These are phyloP conservation scores for Neurospora sp. DNA, from an alignment of 495 filamentous ascomycete genomes.

Conservation along the genomic window DNA sequence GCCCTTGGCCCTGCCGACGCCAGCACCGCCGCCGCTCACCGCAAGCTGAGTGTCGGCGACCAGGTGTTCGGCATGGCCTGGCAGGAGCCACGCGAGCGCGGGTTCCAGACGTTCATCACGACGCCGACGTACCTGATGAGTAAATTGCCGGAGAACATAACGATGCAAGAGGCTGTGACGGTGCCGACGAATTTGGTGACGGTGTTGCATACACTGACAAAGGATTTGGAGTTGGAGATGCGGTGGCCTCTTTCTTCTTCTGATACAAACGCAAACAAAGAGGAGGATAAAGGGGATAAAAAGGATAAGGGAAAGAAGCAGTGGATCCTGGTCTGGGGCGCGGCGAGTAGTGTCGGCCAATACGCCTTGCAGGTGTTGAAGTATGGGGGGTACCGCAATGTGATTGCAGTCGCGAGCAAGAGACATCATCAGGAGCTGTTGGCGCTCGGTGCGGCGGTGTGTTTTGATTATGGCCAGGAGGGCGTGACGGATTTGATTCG, in stretches of 20 bases:
- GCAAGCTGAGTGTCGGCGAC: conserved; percentile 23
- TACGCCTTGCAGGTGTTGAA: conserved; percentile 39
- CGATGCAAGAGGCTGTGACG: conserved; percentile 35
- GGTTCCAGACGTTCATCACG: conserved; percentile 37
- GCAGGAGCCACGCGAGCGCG: conserved; percentile 25
- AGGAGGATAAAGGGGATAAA: conserved; percentile 6
- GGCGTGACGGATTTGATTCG: conserved; percentile 28
- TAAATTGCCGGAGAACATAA: conserved; percentile 27
- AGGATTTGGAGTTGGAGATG: conserved; percentile 33
- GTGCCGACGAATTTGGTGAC: conserved; percentile 45
- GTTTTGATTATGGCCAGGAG: conserved; percentile 38
- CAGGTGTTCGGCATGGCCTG: conserved; percentile 42
- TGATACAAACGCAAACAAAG: not conserved
- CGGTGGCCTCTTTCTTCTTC: conserved; percentile 21
- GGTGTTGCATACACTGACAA: conserved; percentile 35
- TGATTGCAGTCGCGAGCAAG: conserved; percentile 37
- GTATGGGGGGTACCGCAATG: conserved; percentile 38
- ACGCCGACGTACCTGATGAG: conserved; percentile 26
- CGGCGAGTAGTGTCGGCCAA: conserved; percentile 40
- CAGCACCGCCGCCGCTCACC: conserved; percentile 4
- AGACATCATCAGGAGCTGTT: conserved; percentile 32
- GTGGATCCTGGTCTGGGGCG: conserved; percentile 45
- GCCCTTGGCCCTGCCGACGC: conserved; percentile 22
- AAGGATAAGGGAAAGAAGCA: conserved; percentile 15
- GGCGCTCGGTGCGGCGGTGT: conserved; percentile 29